Conservation (phyloP, 129 eudicot species). For the Chrysanthemum seticuspe region DNA sequence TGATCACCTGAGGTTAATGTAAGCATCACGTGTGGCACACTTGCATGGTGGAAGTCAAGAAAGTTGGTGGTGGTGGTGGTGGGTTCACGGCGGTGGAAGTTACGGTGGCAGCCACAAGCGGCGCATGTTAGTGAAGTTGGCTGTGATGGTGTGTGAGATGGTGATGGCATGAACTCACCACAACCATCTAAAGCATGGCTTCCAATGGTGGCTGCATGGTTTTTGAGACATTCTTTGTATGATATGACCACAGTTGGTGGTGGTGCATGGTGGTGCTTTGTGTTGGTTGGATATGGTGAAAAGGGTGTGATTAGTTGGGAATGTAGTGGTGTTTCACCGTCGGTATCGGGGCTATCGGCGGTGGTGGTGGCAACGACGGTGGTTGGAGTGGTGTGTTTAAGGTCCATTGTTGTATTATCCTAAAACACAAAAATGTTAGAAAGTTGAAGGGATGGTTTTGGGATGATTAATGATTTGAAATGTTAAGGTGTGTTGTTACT, state of each 20-base stretch:
- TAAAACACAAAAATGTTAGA: conserved; percentile 7
- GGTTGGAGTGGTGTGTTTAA: conserved; percentile 36
- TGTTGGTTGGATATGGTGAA: conserved; percentile 39
- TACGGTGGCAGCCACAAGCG: conserved; percentile 96
- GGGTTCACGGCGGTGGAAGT: conserved; percentile 79
- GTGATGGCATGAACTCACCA: conserved; percentile 79
- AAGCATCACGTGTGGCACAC: conserved; percentile 38
- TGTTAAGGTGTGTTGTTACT: conserved; percentile 19
- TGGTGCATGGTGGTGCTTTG: conserved; percentile 32
- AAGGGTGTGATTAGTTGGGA: conserved; percentile 41
- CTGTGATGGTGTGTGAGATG: conserved; percentile 28
- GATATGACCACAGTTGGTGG: conserved; percentile 26
- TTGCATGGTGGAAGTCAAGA: conserved; percentile 37
- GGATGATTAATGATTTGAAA: conserved; percentile 26
- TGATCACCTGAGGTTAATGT: conserved; percentile 38
- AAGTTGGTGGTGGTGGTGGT: conserved; percentile 34
- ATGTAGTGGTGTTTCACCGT: conserved; percentile 61
- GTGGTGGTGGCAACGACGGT: conserved; percentile 25
- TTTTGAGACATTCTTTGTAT: conserved; percentile 71
- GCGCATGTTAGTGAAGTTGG: conserved; percentile 81
- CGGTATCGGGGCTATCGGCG: conserved; percentile 43
- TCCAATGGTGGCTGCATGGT: conserved; percentile 78
- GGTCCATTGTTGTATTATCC: conserved; percentile 35
- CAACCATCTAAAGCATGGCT: conserved; percentile 90
- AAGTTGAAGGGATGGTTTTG: not conserved